Percentiles rank a stretch among this genome's conserved stretches.
phyloP scores from a whole-genome alignment of 2,329 filamentous ascomycete species.

The Dactylellina haptotyla region DNA sequence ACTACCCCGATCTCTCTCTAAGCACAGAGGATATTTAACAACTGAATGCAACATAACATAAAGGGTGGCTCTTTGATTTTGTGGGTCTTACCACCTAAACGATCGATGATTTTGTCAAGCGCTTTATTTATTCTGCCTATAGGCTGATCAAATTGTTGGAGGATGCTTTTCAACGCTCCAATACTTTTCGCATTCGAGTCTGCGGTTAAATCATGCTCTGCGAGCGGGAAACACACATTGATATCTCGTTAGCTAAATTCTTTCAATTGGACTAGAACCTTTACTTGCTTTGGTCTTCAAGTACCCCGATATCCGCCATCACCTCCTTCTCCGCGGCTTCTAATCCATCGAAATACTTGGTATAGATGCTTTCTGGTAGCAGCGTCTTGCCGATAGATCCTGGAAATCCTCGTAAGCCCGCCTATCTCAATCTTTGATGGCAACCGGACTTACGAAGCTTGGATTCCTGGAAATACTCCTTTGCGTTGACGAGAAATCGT shows the following conservation, averaged over 20 bases:
- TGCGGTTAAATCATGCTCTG: background rate
- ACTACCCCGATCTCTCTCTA: conserved; percentile 35
- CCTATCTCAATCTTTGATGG: background rate
- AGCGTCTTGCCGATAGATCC: background rate
- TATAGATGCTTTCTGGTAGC: background rate
- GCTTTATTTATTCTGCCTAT: conserved; percentile 54
- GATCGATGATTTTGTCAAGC: conserved; percentile 41
- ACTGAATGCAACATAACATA: background rate
- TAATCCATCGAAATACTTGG: background rate
- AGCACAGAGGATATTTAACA: background rate
- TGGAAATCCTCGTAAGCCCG: background rate
- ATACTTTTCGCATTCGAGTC: background rate
- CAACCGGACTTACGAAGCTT: background rate
- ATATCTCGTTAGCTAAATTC: too few species aligned
- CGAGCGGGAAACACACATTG: background rate
- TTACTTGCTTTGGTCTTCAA: conserved; percentile 5
- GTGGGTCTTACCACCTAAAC: conserved; percentile 27
- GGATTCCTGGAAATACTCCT: conserved; percentile 3
- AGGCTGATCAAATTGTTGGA: conserved; percentile 53
- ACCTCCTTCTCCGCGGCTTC: background rate
- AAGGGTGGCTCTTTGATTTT: background rate
- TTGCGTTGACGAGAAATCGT: conserved; percentile 8
- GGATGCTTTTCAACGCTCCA: conserved; percentile 27
- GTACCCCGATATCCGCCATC: background rate
- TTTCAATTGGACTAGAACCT: background rate